Conservation (phyloP, 257 asterid genomes). For the Solanum dulcamara region DNA sequence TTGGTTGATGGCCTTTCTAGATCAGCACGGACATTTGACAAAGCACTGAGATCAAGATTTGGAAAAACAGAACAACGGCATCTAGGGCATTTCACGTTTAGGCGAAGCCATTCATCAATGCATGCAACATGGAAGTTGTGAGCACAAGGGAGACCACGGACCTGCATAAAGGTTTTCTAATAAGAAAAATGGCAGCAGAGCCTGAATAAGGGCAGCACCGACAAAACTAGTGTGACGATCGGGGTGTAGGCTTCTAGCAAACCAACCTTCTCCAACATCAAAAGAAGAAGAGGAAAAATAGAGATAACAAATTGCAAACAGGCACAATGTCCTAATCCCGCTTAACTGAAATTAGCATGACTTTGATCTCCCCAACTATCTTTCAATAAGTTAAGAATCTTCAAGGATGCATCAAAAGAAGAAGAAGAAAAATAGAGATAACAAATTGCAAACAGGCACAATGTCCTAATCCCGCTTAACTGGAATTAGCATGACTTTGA, state of each 20-base stretch:
- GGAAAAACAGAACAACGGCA: constrained; percentile 97
- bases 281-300: background rate
- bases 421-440: background rate
- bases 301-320: background rate
- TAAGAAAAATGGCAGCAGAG: background rate
- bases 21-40: constrained; percentile 63
- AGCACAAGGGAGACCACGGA: constrained; percentile 95
- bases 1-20: constrained; percentile 37
- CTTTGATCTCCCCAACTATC: background rate
- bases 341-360: background rate
- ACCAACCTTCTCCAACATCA: background rate
- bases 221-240: background rate
- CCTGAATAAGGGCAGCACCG: background rate
- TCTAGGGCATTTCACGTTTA: constrained; percentile 89
- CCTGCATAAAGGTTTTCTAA: constrained; percentile 49
- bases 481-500: background rate
- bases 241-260: background rate
- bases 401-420: background rate
- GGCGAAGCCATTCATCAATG: constrained; percentile 92
- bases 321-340: background rate
- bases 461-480: background rate
- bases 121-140: constrained; percentile 95
- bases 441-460: background rate
- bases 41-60: constrained; percentile 87
- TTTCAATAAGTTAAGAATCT: background rate